Conservation (phyloP, 148 eudicot genomes). For the Simmondsia chinensis region DNA sequence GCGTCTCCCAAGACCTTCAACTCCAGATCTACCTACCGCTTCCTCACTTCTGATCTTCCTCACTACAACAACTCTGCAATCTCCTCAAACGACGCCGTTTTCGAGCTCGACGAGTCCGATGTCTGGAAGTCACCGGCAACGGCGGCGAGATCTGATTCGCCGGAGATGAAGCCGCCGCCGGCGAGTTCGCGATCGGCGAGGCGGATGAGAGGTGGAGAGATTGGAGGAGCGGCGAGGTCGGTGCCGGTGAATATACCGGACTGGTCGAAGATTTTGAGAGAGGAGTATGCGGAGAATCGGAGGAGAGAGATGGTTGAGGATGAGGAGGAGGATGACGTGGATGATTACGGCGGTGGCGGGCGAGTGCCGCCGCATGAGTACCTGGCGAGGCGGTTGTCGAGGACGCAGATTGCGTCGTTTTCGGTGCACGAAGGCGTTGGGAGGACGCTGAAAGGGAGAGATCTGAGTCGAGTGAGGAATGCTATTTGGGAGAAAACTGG, state of each 20-base stretch:
- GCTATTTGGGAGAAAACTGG: slow-evolving; percentile 78
- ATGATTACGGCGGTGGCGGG: slow-evolving; percentile 18
- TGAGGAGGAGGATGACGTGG: slow-evolving; percentile 15
- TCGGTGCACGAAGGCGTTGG: slow-evolving; percentile 67
- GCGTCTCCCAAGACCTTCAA: too few species aligned
- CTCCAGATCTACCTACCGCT: too few species aligned
- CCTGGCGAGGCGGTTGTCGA: slow-evolving; percentile 47
- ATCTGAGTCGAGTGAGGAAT: slow-evolving; percentile 71
- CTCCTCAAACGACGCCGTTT: too few species aligned
- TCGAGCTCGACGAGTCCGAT: slow-evolving; percentile 49
- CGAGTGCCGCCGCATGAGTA: slow-evolving; percentile 73
- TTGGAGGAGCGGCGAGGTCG: slow-evolving; percentile 22
- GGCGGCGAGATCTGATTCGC: slow-evolving; percentile 11
- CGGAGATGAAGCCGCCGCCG: slow-evolving; percentile 16
- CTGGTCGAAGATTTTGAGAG: slow-evolving; percentile 55
- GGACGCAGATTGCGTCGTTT: slow-evolving; percentile 47
- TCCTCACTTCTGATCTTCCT: too few species aligned
- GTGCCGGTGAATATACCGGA: slow-evolving; percentile 58
- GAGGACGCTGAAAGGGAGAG: slow-evolving; percentile 65
- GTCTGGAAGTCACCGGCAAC: slow-evolving; percentile 39
- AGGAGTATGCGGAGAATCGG: slow-evolving; percentile 26
- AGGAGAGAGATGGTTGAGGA: slow-evolving; percentile 1
- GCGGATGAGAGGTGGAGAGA: not conserved
- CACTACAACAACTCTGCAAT: too few species aligned
- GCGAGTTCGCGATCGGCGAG: slow-evolving; percentile 5